Base-by-base conservation (phyloP, 2,329 filamentous ascomycete species). In the Magnaporthiopsis poae region DNA sequence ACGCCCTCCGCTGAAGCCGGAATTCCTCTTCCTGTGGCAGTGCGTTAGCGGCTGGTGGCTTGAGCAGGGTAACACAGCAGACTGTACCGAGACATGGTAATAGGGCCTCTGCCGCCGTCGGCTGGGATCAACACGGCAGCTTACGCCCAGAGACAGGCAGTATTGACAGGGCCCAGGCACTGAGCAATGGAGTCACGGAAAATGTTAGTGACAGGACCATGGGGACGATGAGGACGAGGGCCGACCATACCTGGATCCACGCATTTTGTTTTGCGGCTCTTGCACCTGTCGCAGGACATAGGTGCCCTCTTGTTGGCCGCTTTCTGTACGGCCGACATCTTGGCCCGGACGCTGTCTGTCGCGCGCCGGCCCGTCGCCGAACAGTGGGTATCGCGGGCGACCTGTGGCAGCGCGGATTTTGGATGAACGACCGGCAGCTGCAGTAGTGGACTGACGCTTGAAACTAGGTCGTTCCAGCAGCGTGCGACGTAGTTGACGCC, bases 251-350 rank as follows among this genome's bases (percentile, higher is more conserved):
- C 67, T 61, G 68, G 68, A 64, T 69, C 67, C 5, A 71, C 68
- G 65, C 69, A 70, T 66, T 74, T 74, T 8, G 72, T 74, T 68
- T 74, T 74, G 13, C 72, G 67, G 60, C 67, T 72, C 65, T 74
- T 74, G 70, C 72, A 74, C 21, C 72, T 69, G 52, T 74, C 72
- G 66, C 72, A 74, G 69, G 72, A 73, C 72, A 74, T 74, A 18
- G 71, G 72, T 1, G 72, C 71, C 1, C 72, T 70, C 5, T 71
- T 69, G 61, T 72, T 72, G 8, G 62, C 65, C 5, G 66, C 66
- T 46, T 66, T 56, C 46, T 56, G 46, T 11, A 56, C 8, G 1
- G 46, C 18, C 5, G 46, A 56, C 46, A 56, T 56, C 18, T n/a
- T 56, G 46, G 18, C 8, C 46, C 1, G 11, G 12, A 15, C 11